Evolutionary conservation across 805 yeast genomes (phyloP).

Genomic region (Ogataea allantospora): DNA sequence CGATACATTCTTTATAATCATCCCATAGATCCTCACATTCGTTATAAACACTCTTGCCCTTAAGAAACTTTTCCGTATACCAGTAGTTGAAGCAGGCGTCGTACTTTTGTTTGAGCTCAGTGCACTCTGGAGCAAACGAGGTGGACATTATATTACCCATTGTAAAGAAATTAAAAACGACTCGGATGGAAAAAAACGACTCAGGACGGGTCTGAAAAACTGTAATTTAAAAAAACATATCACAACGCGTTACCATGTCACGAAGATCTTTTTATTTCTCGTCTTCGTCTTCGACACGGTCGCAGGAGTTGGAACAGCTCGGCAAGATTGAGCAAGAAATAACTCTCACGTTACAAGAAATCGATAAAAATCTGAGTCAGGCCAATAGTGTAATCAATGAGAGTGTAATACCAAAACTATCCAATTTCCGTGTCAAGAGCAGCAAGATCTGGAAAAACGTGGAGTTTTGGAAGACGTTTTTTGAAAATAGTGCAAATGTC

Average conservation of each 20-base stretch:
- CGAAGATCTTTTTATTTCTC: conserved; percentile 33
- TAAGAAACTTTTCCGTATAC: conserved; percentile 86
- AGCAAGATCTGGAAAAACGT: conserved; percentile 63
- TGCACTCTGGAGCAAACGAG: conserved; percentile 97
- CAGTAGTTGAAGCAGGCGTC: conserved; percentile 93
- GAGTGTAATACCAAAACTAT: conserved; percentile 64
- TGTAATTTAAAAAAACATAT: conserved; percentile 1
- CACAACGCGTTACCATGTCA: conserved; percentile 16
- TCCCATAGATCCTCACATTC: conserved; percentile 92
- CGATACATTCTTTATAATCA: conserved; percentile 84
- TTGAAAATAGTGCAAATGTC: conserved; percentile 48
- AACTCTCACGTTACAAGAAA: conserved; percentile 71
- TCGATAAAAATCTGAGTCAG: conserved; percentile 68
- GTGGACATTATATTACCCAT: conserved; percentile 79
- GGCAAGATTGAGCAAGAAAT: conserved; percentile 79
- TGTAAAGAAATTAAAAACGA: conserved; percentile 6
- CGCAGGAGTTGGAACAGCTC: conserved; percentile 37
- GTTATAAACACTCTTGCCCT: conserved; percentile 62
- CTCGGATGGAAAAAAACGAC: conserved; percentile 4
- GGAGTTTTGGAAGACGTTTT: conserved; percentile 73
- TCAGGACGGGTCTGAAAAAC: conserved; percentile 1
- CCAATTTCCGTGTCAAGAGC: conserved; percentile 56
- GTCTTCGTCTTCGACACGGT: conserved; percentile 22
- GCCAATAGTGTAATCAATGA: conserved; percentile 69
- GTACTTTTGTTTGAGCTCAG: conserved; percentile 77